Percentiles rank a stretch among this genome's conserved stretches.
Evolutionary conservation across 225 moss, liverwort and hornwort genomes (phyloP).

Genomic region (Antitrichia curtipendula): DNA sequence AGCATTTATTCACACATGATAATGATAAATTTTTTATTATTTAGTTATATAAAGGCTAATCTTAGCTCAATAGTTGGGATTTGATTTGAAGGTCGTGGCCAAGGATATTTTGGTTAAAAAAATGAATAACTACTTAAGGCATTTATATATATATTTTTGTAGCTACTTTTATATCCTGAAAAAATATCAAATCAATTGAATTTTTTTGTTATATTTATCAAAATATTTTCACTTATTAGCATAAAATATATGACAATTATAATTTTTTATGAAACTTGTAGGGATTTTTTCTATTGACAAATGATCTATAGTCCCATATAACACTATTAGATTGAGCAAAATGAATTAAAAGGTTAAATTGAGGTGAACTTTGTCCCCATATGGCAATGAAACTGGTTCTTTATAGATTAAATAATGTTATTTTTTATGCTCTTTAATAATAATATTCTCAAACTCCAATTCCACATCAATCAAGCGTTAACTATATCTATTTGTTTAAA

Average conservation of each 20-base stretch:
- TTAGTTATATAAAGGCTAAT: rapidly evolving
- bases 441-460: rapidly evolving
- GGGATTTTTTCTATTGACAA: neutral
- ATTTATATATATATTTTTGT: neutral
- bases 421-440: neutral
- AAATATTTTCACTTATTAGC: neutral
- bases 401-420: neutral
- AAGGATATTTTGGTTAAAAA: neutral
- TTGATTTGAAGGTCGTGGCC: neutral
- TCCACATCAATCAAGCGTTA: neutral
- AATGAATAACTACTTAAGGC: neutral
- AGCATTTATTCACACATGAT: neutral
- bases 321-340: neutral
- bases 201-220: neutral
- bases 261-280: neutral
- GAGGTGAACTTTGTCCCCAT: neutral
- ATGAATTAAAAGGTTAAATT: neutral
- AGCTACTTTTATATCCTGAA: neutral
- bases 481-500: neutral
- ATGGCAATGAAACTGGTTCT: neutral
- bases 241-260: neutral
- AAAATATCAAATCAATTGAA: neutral
- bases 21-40: neutral
- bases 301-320: neutral
- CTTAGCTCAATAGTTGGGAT: neutral